A percentile compares a stretch with the other conserved stretches of the same genome.
These are phyloP conservation scores for Xerocomus brunneocitrinus DNA, from an alignment of 768 basidiomycete species.

Conservation along the genomic window DNA sequence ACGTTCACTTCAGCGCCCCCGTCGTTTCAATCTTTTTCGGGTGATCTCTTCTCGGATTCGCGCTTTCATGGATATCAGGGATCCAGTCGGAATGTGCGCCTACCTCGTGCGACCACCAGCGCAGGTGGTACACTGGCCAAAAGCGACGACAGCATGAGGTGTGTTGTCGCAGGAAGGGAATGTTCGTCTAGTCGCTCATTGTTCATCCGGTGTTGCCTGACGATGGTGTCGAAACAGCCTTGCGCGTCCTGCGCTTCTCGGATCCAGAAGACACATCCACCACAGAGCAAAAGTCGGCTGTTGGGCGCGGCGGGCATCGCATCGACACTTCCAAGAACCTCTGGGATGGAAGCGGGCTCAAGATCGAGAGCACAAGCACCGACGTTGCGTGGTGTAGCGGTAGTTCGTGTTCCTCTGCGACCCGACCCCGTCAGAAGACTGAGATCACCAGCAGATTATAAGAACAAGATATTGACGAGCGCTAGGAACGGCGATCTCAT, in stretches of 20 bases:
- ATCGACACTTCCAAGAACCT: conserved; percentile 73
- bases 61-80: conserved; percentile 43
- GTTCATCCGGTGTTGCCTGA: conserved; percentile 5
- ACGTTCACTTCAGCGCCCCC: conserved; percentile 15
- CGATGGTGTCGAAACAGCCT: conserved; percentile 35
- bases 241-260: conserved; percentile 56
- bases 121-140: conserved; percentile 68
- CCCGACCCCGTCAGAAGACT: background rate
- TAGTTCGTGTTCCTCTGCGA: conserved; percentile 37
- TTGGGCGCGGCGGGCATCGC: conserved; percentile 58
- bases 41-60: conserved; percentile 39
- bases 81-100: conserved; percentile 50
- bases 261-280: conserved; percentile 38
- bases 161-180: conserved; percentile 76
- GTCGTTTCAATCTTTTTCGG: conserved; percentile 5
- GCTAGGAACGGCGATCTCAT: conserved; percentile 79
- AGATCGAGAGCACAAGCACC: conserved; percentile 73
- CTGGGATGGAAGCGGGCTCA: conserved; percentile 75
- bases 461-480: conserved; percentile 74
- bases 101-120: conserved; percentile 52
- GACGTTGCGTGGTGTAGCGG: conserved; percentile 80
- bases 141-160: conserved; percentile 60
- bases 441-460: conserved; percentile 46
- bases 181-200: conserved; percentile 40
- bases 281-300: conserved; percentile 46